phyloP scores from a whole-genome alignment of 768 basidiomycete genomes.

The Mrakia hoshinonis region DNA sequence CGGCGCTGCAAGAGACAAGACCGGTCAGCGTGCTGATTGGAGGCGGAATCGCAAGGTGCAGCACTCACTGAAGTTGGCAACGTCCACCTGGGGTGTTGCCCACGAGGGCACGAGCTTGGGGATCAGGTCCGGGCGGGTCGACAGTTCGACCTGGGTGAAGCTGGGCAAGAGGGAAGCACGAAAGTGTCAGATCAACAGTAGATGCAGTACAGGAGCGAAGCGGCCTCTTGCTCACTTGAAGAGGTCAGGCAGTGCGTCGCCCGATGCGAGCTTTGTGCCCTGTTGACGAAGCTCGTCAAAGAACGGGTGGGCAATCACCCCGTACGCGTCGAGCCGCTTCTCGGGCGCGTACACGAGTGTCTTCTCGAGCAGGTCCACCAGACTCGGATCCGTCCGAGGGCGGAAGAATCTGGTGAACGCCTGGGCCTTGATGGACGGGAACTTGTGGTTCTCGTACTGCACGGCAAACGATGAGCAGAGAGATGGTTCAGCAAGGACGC shows the following conservation, averaged over 20 bases:
- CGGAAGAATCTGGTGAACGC: conserved; percentile 99
- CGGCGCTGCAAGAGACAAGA: background rate
- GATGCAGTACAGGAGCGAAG: too few species aligned
- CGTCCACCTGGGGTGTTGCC: conserved; percentile 59
- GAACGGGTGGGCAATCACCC: conserved; percentile 85
- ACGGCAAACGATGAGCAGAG: background rate
- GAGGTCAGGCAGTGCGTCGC: conserved; percentile 83
- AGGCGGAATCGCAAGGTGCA: background rate
- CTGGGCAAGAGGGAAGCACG: background rate
- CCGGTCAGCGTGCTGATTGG: background rate
- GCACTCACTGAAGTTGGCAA: background rate
- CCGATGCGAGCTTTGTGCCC: conserved; percentile 89
- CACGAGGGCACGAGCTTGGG: conserved; percentile 81
- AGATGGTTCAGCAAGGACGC: background rate
- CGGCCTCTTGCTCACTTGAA: conserved; percentile 62
- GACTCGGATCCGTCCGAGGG: conserved; percentile 85
- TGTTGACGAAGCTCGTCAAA: conserved; percentile 90
- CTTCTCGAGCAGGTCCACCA: conserved; percentile 89
- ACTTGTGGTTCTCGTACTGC: conserved; percentile 48
- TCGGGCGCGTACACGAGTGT: conserved; percentile 96
- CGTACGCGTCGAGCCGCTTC: conserved; percentile 75
- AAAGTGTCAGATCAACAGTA: background rate
- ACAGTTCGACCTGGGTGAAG: conserved; percentile 59
- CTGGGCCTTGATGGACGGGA: conserved; percentile 98
- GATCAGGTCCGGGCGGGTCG: conserved; percentile 89